Conservation (phyloP, 306 rosid genomes). For the Cucumis hystrix region DNA sequence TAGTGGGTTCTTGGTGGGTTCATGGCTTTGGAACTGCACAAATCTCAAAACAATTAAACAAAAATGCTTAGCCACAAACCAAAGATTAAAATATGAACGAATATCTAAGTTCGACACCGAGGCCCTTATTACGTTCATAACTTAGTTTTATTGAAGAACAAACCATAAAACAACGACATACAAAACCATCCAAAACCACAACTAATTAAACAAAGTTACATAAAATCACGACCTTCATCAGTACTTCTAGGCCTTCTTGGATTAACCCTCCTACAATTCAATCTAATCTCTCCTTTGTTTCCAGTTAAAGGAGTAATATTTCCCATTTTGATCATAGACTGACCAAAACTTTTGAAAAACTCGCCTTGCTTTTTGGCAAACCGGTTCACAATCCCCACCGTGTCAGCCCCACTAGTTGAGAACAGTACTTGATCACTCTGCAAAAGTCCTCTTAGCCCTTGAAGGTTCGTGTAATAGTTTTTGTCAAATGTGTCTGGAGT, state of each 20-base stretch:
- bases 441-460: constrained; percentile 21
- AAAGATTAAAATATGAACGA: no score
- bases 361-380: constrained; percentile 24
- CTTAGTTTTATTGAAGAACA: no score
- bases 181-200: no score
- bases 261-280: constrained; percentile 24
- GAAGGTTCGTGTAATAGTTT: constrained; percentile 28
- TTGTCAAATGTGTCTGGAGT: constrained; percentile 25
- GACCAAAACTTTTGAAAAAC: constrained; percentile 22
- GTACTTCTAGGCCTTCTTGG: background rate
- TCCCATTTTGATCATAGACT: constrained; percentile 35
- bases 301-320: constrained; percentile 24
- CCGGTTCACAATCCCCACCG: constrained; percentile 16
- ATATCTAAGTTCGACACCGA: no score
- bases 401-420: constrained; percentile 23
- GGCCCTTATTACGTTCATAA: no score
- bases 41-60: no score
- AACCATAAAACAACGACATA: no score
- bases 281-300: constrained; percentile 24
- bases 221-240: background rate
- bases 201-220: background rate
- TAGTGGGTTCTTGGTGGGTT: no score
- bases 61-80: no score
- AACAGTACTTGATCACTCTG: constrained; percentile 29
- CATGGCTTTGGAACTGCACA: no score